phyloP scores from a whole-genome alignment of 2,329 filamentous ascomycete species.

The Phyllosticta ampelicida region DNA sequence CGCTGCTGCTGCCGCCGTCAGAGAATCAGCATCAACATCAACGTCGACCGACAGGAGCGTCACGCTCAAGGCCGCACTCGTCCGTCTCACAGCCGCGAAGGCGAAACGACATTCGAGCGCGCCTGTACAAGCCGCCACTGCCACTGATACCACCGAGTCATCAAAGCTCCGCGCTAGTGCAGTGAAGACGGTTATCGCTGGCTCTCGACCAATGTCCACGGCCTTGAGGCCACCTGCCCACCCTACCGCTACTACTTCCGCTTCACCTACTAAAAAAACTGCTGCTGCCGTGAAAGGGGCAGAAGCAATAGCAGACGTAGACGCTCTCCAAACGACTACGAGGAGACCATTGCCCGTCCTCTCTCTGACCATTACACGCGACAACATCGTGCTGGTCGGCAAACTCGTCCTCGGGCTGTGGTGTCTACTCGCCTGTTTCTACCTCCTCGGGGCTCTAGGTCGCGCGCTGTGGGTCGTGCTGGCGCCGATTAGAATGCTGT shows the following conservation, averaged over 20 bases:
- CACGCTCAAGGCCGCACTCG: not conserved
- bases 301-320: not conserved
- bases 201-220: not conserved
- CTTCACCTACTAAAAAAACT: not conserved
- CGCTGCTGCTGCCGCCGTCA: not conserved
- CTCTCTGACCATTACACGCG: not conserved
- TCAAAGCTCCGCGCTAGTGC: not conserved
- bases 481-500: not conserved
- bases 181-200: not conserved
- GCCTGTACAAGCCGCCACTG: not conserved
- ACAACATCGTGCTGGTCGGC: not conserved
- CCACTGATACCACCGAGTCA: not conserved
- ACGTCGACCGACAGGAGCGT: not conserved
- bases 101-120: not conserved
- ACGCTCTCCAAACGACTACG: not conserved
- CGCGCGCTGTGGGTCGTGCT: not conserved
- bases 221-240: not conserved
- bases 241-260: not conserved
- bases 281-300: not conserved
- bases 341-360: not conserved
- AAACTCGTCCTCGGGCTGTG: not conserved
- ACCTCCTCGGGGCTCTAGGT: not conserved
- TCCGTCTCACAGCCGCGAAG: not conserved
- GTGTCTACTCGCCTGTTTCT: not conserved
- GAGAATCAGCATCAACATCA: not conserved